Evolutionary conservation across 352 stramenopile genomes (phyloP), one percentile per base, ranked within the genome.

Genomic region (Pythium aquatile): DNA sequence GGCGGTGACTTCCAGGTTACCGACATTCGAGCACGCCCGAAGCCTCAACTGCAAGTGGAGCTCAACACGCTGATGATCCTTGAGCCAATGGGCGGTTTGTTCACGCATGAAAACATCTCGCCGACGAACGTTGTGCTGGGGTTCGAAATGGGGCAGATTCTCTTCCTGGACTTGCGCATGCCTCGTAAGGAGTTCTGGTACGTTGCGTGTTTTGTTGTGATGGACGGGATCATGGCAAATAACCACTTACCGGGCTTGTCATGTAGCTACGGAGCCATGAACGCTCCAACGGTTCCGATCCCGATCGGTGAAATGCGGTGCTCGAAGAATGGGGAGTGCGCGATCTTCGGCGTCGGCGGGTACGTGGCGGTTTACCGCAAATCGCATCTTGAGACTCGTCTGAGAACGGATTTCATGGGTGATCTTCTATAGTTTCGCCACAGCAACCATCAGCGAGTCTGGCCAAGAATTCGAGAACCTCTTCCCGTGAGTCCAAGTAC

Each of bases 131-230:
- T 93, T 35, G 83, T 78, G 13, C 73, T 94, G 28, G 86, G 81
- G 17, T 94, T 90, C 42, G 75, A 92, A 55, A 59, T 66, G 44
- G 85, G 79, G n/a, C 59, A 86, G 20, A 46, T 91, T 6, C 76
- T 79, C n/a, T 78, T 81, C 30, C 32, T 93, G 8, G 86, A 94
- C 51, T 74, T 74, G 2, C 82, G 86, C 40, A 92, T 88, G 79
- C 59, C 74, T 32, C 72, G 74, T 20, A 70, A 78, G 46, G 42
- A 55, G 16, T 73, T 39, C 37, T 88, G 79, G 85, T 93, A 70
- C 37, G 68, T n/a, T 55, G 20, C 20, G 20, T 24, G 30, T 2
- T 9, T 17, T 35, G 40, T 30, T 37, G 32, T 32, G 46, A 1
- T 28, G 16, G 5, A 9, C 0, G n/a, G 30, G 16, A 39, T 14